Base-by-base conservation (phyloP, 176 grass and related monocot genomes). In the Secale cereale region DNA sequence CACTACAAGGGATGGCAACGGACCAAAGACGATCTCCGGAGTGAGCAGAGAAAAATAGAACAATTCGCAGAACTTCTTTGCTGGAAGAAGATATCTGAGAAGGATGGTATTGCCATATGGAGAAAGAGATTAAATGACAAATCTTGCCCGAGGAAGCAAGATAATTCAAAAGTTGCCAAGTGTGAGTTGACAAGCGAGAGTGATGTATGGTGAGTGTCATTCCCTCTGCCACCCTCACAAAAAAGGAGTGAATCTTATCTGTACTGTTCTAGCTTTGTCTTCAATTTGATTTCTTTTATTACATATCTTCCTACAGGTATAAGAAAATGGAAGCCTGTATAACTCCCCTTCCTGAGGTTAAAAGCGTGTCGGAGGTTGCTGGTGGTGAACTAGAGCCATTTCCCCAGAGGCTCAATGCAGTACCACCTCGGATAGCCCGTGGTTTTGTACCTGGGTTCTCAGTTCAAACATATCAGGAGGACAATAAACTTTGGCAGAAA, bases 31-130 rank as follows among this genome's bases (percentile, higher is more conserved):
- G 90, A 97, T 86, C 83, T 97, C 36, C 83, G 25, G 25, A 83
- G 77, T 37, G 94, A 97, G 78, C 94, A 94, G 25, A 77, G 63
- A 72, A 92, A 92, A 82, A 97, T 97, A 75, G 92, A 97, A 79
- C 86, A 94, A 85, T 87, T 97, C 0, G 86, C 92, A 37, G 62
- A 92, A 65, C 86, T 83, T 73, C 92, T 97, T 80, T 94, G 94
- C 74, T 97, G 94, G 94, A 90, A 94, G 69, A 97, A 97, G 80
- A 86, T 94, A n/a, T 83, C 86, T 81, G 94, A 97, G 56, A 92
- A 89, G 60, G 77, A 73, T 74, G 90, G 93, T 59, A 89, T 89
- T 15, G 90, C 84, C n/a, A 86, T 94, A 85, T 97, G 94, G 94
- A 88, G 73, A 74, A 97, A 97, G 85, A 87, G 83, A 81, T 66